phyloP scores from a whole-genome alignment of 768 basidiomycete species.

The Suillus paluster region DNA sequence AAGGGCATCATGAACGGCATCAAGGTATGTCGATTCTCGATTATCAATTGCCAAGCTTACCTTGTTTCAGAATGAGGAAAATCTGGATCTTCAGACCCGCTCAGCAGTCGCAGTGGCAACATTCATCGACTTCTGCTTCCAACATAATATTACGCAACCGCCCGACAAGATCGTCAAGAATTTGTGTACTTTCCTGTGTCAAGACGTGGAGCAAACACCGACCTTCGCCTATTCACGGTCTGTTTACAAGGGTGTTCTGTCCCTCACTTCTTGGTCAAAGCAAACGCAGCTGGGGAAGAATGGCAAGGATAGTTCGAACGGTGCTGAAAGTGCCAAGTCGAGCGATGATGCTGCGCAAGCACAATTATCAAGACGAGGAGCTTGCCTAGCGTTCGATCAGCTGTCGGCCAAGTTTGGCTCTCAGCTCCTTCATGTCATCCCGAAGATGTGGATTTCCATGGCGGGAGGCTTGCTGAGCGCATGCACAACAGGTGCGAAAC shows the following conservation, averaged over 20 bases:
- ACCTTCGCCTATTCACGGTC: constrained; percentile 77
- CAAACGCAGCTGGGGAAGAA: constrained; percentile 31
- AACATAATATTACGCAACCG: constrained; percentile 76
- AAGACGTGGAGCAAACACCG: constrained; percentile 87
- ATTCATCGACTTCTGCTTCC: constrained; percentile 85
- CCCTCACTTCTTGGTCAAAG: constrained; percentile 57
- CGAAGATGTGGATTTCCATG: constrained; percentile 96
- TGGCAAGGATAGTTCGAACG: constrained; percentile 46
- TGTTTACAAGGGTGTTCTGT: constrained; percentile 73
- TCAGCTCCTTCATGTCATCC: constrained; percentile 75
- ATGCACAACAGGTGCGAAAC: constrained; percentile 62
- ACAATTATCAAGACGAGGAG: constrained; percentile 82
- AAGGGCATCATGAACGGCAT: constrained; percentile 97
- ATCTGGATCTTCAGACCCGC: constrained; percentile 83
- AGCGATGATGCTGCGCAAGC: constrained; percentile 64
- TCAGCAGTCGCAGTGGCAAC: constrained; percentile 86
- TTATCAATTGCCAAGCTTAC: constrained; percentile 3
- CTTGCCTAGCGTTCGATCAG: constrained; percentile 78
- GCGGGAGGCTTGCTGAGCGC: constrained; percentile 73
- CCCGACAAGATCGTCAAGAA: constrained; percentile 98
- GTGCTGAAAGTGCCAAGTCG: constrained; percentile 45
- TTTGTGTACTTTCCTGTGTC: constrained; percentile 94
- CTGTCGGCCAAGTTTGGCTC: constrained; percentile 79
- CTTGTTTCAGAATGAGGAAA: constrained; percentile 76
- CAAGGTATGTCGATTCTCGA: constrained; percentile 61